Evolutionary conservation across 768 basidiomycete species (phyloP), one percentile per base, ranked within the genome.

Genomic region (Mycena venus): DNA sequence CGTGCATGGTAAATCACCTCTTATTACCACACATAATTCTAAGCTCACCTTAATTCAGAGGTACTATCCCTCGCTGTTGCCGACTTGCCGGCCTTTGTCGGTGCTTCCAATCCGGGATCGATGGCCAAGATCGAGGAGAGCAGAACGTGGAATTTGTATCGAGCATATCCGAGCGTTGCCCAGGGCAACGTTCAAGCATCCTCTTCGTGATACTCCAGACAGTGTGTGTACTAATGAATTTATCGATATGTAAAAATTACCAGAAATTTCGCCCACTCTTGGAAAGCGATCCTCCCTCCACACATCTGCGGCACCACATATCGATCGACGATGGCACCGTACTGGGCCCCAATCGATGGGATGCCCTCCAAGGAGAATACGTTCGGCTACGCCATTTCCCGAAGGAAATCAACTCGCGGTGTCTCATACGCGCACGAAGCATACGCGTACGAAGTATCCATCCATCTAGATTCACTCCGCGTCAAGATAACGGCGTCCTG

Each of bases 91-190:
- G 62, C 70, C n/a, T 80, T 79, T 61, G 72, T 72, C 15, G 53
- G 36, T 17, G 61, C 76, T 34, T 44, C 65, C 34, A 72, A 71
- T 49, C 69, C 70, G 15, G 78, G 81, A 44, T 53, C 63, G 15
- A 36, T 59, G 19, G 74, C 72, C 38, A 72, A 77, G 17, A 60
- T 80, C 25, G 74, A 75, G 21, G 84, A 85, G 68, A 59, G 66
- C 51, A 82, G 87, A 42, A 75, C 68, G 36, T 90, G 89, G 89
- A 79, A 82, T 11, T 63, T 90, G 62, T 88, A 89, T 78, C 85
- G 85, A 21, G 86, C 88, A 4, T 90, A 88, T 79, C 87, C 88
- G 29, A 83, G 85, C 53, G 75, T 89, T 47, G 84, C 87, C 17
- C 87, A 89, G 75, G 83, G 83, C 27, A 85, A 86, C 69, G n/a